A percentile compares a stretch with the other conserved stretches of the same genome.
Evolutionary conservation across 2,329 filamentous ascomycete genomes (phyloP).

Genomic region (Diaporthe vaccinii): DNA sequence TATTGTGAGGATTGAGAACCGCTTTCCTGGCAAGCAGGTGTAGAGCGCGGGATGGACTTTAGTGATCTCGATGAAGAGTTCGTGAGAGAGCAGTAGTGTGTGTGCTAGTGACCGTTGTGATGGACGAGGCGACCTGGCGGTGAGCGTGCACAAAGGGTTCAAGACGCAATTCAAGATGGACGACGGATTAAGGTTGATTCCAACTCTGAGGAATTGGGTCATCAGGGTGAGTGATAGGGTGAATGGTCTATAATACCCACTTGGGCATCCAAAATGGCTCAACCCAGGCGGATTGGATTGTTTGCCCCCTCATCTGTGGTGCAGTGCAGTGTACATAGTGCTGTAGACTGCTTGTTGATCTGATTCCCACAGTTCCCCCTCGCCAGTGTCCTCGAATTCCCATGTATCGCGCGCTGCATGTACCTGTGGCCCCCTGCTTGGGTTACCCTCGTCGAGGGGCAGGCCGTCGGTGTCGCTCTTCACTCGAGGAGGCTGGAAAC

Average conservation of each 20-base stretch:
- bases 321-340: slow-evolving; percentile 9
- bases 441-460: slow-evolving; percentile 37
- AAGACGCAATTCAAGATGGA: slow-evolving; percentile 35
- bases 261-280: slow-evolving; percentile 41
- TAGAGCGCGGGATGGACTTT: slow-evolving; percentile 20
- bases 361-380: slow-evolving; percentile 13
- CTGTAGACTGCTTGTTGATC: slow-evolving; percentile 14
- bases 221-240: slow-evolving; percentile 28
- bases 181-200: slow-evolving; percentile 34
- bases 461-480: slow-evolving; percentile 42
- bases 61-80: slow-evolving; percentile 39
- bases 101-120: slow-evolving; percentile 22
- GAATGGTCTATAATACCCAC: slow-evolving; percentile 40
- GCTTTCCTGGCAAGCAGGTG: slow-evolving; percentile 5
- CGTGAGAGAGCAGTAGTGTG: slow-evolving; percentile 35
- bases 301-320: slow-evolving; percentile 17
- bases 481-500: slow-evolving; percentile 41
- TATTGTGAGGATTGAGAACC: slow-evolving; percentile 22
- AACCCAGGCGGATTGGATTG: slow-evolving; percentile 34
- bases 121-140: slow-evolving; percentile 33
- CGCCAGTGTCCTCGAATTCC: slow-evolving; percentile 21
- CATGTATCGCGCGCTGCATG: slow-evolving; percentile 18
- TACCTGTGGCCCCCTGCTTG: slow-evolving; percentile 31
- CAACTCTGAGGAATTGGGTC: slow-evolving; percentile 26
- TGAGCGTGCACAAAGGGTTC: slow-evolving; percentile 30